Evolutionary conservation across 495 filamentous ascomycete species (phyloP), one percentile per base, ranked within the genome.

Genomic region (Penicillium herquei): DNA sequence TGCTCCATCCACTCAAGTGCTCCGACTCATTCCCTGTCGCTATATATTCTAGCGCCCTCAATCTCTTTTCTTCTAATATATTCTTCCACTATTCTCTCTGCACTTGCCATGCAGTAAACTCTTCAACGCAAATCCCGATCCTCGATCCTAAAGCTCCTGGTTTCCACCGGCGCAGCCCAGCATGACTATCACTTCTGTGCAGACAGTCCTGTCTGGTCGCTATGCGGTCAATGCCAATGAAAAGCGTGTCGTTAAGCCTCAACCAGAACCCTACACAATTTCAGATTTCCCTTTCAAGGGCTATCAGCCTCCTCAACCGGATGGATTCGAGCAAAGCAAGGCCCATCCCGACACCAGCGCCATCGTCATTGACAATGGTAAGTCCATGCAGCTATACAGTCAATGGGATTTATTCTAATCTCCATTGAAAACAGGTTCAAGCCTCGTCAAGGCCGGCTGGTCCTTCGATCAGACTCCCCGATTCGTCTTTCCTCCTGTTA

Each of bases 341-440:
- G 72, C 75, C 14, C 78, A 71, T 58, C 74, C 76, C 45, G 69
- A 71, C 32, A 76, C 80, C 9, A 87, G 81, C 45, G 90, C 92
- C 35, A 96, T 98, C 61, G 89, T 98, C 55, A 98, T 98, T 62
- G 94, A 98, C 77, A 98, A 98, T 89, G 94, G 92, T 96, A 73
- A 21, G 46, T 49, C 37, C 12, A 9, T 10, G 12, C 7, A 10
- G 6, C 37, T 26, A 26, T 26, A 26, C 21, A 4, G 21, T 21
- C 7, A n/a, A 8, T 9, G 48, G 3, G 18, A 31, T 12, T 40
- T 0, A 33, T 9, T 37, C 34, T 37, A 6, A 13, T 9, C 8
- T 37, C 8, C 12, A 3, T 21, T 52, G 48, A 54, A 26, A n/a
- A 4, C 59, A 97, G 92, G 94, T 53, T 91, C 94, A 13, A 94